Evolutionary conservation across 805 yeast genomes (phyloP), one percentile per base, ranked within the genome.

Genomic region (Starmerella ratchasimensis): DNA sequence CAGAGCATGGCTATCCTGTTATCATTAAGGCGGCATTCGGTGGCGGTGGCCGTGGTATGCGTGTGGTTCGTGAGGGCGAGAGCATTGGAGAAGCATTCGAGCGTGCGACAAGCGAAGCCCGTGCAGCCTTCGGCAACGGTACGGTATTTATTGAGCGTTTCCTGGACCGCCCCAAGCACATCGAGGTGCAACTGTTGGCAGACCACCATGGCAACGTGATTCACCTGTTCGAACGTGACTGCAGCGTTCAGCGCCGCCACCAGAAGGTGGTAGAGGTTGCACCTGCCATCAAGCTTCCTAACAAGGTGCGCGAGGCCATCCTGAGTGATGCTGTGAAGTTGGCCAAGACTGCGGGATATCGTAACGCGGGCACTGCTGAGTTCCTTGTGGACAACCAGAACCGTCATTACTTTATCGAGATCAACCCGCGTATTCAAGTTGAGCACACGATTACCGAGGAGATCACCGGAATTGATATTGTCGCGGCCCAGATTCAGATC

Each of bases 1-100:
- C 64, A 31, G 56, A 83, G 62, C 71, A 88, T 60, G 98, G 98
- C 23, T 86, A 60, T 64, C 98, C 98, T 7, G 97, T 90, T 34
- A 88, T 88, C 62, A 84, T 88, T 64, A 88, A 88, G 64, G 98
- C 98, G 33, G 98, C 98, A 27, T 90, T 80, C 56, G 98, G 98
- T 60, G 98, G 98, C 65, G 98, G 98, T 69, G 98, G 98, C 57
- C 76, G 97, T 65, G 98, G 98, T 72, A 90, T 88, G 97, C 77
- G 98, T 66, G 98, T 88, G 36, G 98, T 88, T 31, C 71, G 93
- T 55, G 95, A 88, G 62, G 96, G 95, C 53, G 98, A 90, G 52
- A 82, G 77, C 59, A 73, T 88, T 42, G 77, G 58, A 32, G 96
- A 88, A 58, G 96, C 97, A 26, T 88, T 90, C 66, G 64, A 69